Base-by-base conservation (phyloP, 805 yeast species). In the Starmerella floricola region DNA sequence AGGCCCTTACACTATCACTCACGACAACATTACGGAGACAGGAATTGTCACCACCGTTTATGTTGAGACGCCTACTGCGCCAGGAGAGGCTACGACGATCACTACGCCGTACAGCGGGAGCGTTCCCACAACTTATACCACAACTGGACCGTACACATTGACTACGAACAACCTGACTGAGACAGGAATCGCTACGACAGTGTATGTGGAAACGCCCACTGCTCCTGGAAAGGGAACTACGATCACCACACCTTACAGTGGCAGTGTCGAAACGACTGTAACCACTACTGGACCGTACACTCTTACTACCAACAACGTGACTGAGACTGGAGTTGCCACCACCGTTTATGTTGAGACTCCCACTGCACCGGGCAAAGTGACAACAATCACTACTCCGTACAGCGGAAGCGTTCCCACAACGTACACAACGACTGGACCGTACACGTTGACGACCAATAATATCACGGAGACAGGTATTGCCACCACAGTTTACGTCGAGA, bases 41-140 rank as follows among this genome's bases (percentile, higher is more conserved):
- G 41, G 41, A 8, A 24, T 24, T 4, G 13, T 31, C 17, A 30
- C 31, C 36, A 8, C 34, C 4, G 36, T 38, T 10, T 6, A 18
- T 30, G 23, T 16, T 3, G 41, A 30, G 35, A 16, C 21, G 10
- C 41, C 41, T 8, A 38, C 41, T 4, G 34, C 35, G 13, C 41
- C 41, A 23, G 26, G 10, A 8, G 10, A 6, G 10, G 26, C 26
- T 8, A 10, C 13, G 4, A 31, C 34, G 6, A 15, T 31, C 11
- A 16, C 23, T 13, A 13, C 17, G 23, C 17, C 34, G 8, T 31
- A 16, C 20, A 31, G n/a, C 6, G 34, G 34, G 6, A 6, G n/a
- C 17, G 34, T 31, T 8, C 13, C 34, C 6, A 15, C 34, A 4
- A 23, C 26, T 6, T 6, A 8, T 23, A 23, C 26, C 26, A 23